phyloP scores from a whole-genome alignment of 768 basidiomycete genomes.

The Boletus sensibilis region DNA sequence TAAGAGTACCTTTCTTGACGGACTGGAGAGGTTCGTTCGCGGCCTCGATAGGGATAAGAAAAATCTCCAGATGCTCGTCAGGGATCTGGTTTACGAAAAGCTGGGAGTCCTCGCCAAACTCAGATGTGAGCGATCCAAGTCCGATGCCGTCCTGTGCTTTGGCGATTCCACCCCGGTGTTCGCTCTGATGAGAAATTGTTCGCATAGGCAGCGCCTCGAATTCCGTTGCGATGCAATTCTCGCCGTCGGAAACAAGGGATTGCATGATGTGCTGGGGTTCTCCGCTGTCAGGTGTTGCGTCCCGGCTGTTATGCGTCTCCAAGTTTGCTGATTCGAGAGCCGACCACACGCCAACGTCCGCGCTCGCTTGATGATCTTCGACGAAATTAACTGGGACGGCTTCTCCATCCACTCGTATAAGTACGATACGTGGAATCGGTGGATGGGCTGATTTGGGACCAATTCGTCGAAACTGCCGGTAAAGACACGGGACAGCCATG shows the following conservation, averaged over 20 bases:
- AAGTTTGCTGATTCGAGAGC: background rate
- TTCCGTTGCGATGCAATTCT: background rate
- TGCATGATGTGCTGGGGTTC: background rate
- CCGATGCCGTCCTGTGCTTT: background rate
- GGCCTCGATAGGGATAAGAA: background rate
- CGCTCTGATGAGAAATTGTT: background rate
- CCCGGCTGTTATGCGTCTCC: background rate
- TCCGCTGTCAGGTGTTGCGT: background rate
- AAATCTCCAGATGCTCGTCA: background rate
- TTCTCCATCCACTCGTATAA: conserved; percentile 15
- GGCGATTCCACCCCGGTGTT: background rate
- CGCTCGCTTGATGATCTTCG: background rate
- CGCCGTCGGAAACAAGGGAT: background rate
- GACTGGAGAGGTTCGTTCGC: background rate
- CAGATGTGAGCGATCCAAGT: background rate
- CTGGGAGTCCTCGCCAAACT: background rate
- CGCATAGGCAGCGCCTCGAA: background rate
- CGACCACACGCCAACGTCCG: background rate
- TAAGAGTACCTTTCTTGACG: background rate
- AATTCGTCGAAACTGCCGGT: background rate
- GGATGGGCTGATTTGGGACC: background rate
- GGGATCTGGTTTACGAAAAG: background rate
- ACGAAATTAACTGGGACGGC: conserved; percentile 5
- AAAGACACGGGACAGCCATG: conserved; percentile 1
- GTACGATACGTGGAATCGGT: conserved; percentile 16